Evolutionary conservation across 129 eudicot species (phyloP).

Genomic region (Apium graveolens): DNA sequence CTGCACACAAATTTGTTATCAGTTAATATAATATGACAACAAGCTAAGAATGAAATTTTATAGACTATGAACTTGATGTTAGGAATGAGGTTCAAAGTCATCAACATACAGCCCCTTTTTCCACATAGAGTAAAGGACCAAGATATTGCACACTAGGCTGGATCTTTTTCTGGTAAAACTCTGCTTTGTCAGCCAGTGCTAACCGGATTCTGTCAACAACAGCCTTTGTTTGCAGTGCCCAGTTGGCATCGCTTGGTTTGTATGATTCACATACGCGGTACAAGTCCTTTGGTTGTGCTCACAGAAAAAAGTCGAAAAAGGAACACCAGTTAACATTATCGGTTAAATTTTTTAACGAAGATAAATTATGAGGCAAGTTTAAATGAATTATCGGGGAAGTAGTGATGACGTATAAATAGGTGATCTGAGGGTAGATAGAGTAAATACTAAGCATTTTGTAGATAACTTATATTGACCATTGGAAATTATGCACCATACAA

Average conservation of each 20-base stretch:
- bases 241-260: slow-evolving; percentile 22
- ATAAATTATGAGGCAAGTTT: not conserved
- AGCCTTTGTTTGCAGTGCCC: slow-evolving; percentile 53
- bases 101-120: slow-evolving; percentile 40
- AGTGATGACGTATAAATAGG: not conserved
- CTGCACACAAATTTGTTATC: slow-evolving; percentile 13
- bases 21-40: not conserved
- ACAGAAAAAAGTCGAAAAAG: not conserved
- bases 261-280: slow-evolving; percentile 18
- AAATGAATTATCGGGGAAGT: not conserved
- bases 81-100: slow-evolving; percentile 1
- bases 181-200: slow-evolving; percentile 38
- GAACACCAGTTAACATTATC: not conserved
- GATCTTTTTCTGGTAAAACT: slow-evolving; percentile 31
- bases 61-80: not conserved
- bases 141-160: slow-evolving; percentile 52
- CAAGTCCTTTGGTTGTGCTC: slow-evolving; percentile 11
- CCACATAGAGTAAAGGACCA: slow-evolving; percentile 42
- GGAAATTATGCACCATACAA: too few relatives aligned
- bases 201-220: slow-evolving; percentile 47
- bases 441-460: too few relatives aligned
- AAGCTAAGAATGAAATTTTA: not conserved
- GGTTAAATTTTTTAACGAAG: not conserved
- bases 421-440: too few relatives aligned
- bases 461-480: too few relatives aligned